phyloP scores from a whole-genome alignment of 163 green algal species.

The Coccomyxa subellipsoidea region DNA sequence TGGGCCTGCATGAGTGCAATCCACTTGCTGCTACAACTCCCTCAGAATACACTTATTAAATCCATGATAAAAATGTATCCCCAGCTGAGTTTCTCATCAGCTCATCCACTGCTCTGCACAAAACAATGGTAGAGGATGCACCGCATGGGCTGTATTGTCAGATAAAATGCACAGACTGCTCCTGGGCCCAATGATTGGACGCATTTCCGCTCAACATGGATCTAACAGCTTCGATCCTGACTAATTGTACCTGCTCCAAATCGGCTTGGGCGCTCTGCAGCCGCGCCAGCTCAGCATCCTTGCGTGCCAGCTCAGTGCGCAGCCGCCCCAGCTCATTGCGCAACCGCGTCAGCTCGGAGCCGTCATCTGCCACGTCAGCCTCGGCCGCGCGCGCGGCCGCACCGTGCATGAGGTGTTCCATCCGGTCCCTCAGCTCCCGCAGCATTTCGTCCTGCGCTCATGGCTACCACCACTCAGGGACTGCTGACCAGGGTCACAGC shows the following conservation, averaged over 20 bases:
- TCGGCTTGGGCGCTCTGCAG: background rate
- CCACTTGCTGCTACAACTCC: background rate
- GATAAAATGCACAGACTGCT: too few relatives aligned
- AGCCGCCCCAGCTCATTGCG: background rate
- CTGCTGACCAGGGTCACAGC: too few relatives aligned
- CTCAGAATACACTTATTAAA: background rate
- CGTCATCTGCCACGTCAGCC: background rate
- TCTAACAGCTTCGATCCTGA: too few relatives aligned
- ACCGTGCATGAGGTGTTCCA: background rate
- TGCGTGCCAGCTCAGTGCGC: background rate
- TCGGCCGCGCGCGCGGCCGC: background rate
- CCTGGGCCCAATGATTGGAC: too few relatives aligned
- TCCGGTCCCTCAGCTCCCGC: conserved; percentile 5
- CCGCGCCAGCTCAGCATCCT: background rate
- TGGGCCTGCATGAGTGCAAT: background rate
- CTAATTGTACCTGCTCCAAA: background rate
- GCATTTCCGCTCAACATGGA: too few relatives aligned
- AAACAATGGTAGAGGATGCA: too few relatives aligned
- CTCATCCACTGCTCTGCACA: too few relatives aligned
- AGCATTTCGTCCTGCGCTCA: background rate
- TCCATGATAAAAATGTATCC: background rate
- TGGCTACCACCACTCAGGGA: too few relatives aligned
- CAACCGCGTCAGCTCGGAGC: background rate
- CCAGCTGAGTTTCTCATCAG: too few relatives aligned
- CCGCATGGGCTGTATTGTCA: too few relatives aligned